Percentiles rank a stretch among this genome's conserved stretches.
These are phyloP conservation scores for Pleoardoris graminearum DNA, from an alignment of 2,329 filamentous ascomycete genomes.

Conservation along the genomic window DNA sequence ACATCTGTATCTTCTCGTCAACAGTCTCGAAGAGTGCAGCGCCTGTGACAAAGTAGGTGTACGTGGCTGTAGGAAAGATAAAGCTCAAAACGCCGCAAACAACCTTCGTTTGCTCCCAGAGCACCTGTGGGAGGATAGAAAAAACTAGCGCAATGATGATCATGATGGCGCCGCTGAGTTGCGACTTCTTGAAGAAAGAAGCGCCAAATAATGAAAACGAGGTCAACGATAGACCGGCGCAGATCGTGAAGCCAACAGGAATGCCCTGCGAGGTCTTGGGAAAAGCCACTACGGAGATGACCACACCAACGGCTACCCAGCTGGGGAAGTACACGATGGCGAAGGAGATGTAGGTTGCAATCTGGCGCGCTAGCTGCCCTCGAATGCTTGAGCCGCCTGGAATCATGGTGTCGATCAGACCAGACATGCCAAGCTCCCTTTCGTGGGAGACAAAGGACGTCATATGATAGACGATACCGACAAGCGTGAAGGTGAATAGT, in stretches of 20 bases:
- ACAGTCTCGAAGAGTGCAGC: slow-evolving; percentile 22
- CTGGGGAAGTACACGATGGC: slow-evolving; percentile 32
- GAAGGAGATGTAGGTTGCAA: slow-evolving; percentile 29
- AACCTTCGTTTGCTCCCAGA: slow-evolving; percentile 17
- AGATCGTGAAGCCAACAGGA: slow-evolving; percentile 25
- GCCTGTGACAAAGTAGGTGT: slow-evolving; percentile 31
- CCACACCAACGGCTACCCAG: slow-evolving; percentile 27
- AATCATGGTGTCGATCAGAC: slow-evolving; percentile 33
- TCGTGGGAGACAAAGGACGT: slow-evolving; percentile 30
- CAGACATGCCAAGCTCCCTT: slow-evolving; percentile 31
- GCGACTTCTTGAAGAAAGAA: slow-evolving; percentile 32
- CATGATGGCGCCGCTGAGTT: slow-evolving; percentile 31
- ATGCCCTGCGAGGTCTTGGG: slow-evolving; percentile 21
- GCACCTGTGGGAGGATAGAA: slow-evolving; percentile 24
- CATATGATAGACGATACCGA: slow-evolving; percentile 31
- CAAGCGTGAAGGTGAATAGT: slow-evolving; percentile 25
- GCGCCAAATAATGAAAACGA: slow-evolving; percentile 30
- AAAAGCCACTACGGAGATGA: slow-evolving; percentile 24
- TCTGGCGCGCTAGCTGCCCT: slow-evolving; percentile 23
- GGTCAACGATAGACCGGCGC: slow-evolving; percentile 26
- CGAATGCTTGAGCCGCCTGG: slow-evolving; percentile 24
- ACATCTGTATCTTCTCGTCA: slow-evolving; percentile 20
- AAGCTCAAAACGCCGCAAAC: slow-evolving; percentile 21
- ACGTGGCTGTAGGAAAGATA: slow-evolving; percentile 27
- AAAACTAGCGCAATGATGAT: slow-evolving; percentile 24